phyloP scores from a whole-genome alignment of 805 yeast genomes.

The Candida coquimbonensis region DNA sequence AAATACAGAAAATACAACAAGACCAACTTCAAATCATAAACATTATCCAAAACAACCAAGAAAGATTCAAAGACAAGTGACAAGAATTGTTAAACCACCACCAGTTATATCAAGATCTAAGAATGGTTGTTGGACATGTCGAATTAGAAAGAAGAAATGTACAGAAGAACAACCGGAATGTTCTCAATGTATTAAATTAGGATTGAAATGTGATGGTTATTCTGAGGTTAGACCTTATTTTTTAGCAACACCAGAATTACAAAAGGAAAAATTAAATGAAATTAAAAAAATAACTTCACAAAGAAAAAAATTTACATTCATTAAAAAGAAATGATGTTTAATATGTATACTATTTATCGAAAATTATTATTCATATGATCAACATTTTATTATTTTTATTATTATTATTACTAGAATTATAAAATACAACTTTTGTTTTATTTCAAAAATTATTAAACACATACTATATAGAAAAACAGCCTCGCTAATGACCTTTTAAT shows the following conservation, averaged over 20 bases:
- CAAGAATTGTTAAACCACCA: neutral
- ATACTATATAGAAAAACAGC: too few species aligned
- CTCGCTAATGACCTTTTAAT: too few species aligned
- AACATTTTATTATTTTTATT: too few species aligned
- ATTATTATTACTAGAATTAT: too few species aligned
- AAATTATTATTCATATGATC: too few species aligned
- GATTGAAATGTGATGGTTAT: slow-evolving; percentile 54
- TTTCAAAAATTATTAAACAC: too few species aligned
- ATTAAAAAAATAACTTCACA: slow-evolving; percentile 40
- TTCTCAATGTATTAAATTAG: slow-evolving; percentile 47
- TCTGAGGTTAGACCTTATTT: slow-evolving; percentile 43
- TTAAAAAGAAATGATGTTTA: slow-evolving; percentile 16
- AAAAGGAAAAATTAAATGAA: slow-evolving; percentile 40
- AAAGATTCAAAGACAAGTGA: neutral
- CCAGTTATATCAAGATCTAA: slow-evolving; percentile 35
- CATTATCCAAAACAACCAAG: neutral
- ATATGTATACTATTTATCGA: neutral
- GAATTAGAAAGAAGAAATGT: slow-evolving; percentile 67
- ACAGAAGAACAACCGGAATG: slow-evolving; percentile 61
- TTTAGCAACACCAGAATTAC: slow-evolving; percentile 37
- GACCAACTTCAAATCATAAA: neutral
- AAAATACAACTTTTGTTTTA: too few species aligned
- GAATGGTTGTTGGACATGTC: slow-evolving; percentile 74
- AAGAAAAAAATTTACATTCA: slow-evolving; percentile 32
- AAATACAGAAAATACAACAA: neutral